These are phyloP conservation scores for Phyllosticta citriasiana DNA, from an alignment of 2,329 filamentous ascomycete genomes.

Conservation along the genomic window DNA sequence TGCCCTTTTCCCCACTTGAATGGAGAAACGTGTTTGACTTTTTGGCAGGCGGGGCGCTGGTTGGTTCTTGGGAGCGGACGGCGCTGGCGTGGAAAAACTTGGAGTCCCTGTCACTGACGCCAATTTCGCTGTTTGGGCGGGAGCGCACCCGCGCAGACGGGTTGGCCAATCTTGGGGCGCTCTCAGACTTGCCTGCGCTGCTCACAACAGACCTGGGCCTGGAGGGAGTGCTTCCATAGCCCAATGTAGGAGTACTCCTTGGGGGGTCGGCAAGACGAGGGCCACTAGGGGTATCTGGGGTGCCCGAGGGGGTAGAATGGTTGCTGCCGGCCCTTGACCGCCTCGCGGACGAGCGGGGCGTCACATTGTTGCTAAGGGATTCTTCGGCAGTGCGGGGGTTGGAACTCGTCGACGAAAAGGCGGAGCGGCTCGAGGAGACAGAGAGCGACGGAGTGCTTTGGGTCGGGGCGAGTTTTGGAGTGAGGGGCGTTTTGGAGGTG, in stretches of 20 bases:
- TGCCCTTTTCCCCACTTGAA: constrained; percentile 39
- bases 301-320: constrained; percentile 55
- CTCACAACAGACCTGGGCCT: constrained; percentile 30
- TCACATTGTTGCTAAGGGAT: constrained; percentile 58
- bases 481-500: constrained; percentile 44
- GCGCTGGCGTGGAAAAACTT: constrained; percentile 95
- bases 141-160: neutral
- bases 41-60: constrained; percentile 20
- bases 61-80: constrained; percentile 34
- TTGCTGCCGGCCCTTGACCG: constrained; percentile 62
- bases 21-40: constrained; percentile 43
- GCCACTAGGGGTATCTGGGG: constrained; percentile 35
- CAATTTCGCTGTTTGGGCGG: constrained; percentile 14
- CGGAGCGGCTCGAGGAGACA: constrained; percentile 22
- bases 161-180: constrained; percentile 13
- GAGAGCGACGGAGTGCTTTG: constrained; percentile 14
- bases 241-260: constrained; percentile 1
- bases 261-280: constrained; percentile 7
- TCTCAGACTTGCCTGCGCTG: constrained; percentile 17
- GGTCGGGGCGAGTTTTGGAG: constrained; percentile 46
- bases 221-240: constrained; percentile 1
- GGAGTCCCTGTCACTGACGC: constrained; percentile 30
- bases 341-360: constrained; percentile 66
- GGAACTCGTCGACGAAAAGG: constrained; percentile 18
- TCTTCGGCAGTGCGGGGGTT: constrained; percentile 33